Evolutionary conservation across 1,284 basidiomycete species (phyloP).

Genomic region (Trichosporon coremiiforme): DNA sequence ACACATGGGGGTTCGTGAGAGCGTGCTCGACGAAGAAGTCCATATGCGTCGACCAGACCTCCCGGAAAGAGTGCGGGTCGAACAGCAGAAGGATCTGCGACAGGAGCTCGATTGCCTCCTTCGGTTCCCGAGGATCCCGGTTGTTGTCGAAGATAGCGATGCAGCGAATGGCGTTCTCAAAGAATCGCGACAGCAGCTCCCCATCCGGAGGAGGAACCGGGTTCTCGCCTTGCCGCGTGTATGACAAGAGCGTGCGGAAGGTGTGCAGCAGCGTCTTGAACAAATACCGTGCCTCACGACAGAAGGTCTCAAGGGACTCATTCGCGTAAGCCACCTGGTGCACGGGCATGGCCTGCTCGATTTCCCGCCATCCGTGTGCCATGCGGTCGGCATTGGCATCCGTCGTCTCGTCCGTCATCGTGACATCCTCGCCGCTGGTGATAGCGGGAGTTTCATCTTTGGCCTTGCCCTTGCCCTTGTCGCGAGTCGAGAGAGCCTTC

Average conservation of each 20-base stretch:
- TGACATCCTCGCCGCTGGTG: slow-evolving; percentile 25
- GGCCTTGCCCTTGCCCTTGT: slow-evolving; percentile 53
- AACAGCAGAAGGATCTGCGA: slow-evolving; percentile 75
- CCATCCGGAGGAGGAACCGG: slow-evolving; percentile 72
- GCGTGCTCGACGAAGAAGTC: slow-evolving; percentile 81
- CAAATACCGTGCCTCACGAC: slow-evolving; percentile 77
- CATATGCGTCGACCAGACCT: slow-evolving; percentile 90
- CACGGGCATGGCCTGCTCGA: slow-evolving; percentile 79
- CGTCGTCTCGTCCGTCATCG: slow-evolving; percentile 33
- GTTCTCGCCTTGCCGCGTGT: slow-evolving; percentile 77
- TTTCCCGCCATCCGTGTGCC: slow-evolving; percentile 59
- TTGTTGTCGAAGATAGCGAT: slow-evolving; percentile 79
- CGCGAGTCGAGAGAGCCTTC: slow-evolving; percentile 46
- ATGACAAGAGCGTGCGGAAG: slow-evolving; percentile 78
- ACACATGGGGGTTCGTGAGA: slow-evolving; percentile 74
- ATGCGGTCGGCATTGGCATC: slow-evolving; percentile 40
- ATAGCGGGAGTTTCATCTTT: slow-evolving; percentile 38
- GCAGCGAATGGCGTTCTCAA: slow-evolving; percentile 80
- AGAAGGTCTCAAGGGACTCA: slow-evolving; percentile 73
- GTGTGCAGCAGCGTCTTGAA: slow-evolving; percentile 89
- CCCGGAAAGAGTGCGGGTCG: slow-evolving; percentile 87
- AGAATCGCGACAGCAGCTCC: slow-evolving; percentile 81
- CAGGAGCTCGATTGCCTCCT: slow-evolving; percentile 85
- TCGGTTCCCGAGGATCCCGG: slow-evolving; percentile 74
- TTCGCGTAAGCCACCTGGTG: slow-evolving; percentile 70